Conservation (phyloP, 768 basidiomycete species). For the Phaeolepiota aurea region DNA sequence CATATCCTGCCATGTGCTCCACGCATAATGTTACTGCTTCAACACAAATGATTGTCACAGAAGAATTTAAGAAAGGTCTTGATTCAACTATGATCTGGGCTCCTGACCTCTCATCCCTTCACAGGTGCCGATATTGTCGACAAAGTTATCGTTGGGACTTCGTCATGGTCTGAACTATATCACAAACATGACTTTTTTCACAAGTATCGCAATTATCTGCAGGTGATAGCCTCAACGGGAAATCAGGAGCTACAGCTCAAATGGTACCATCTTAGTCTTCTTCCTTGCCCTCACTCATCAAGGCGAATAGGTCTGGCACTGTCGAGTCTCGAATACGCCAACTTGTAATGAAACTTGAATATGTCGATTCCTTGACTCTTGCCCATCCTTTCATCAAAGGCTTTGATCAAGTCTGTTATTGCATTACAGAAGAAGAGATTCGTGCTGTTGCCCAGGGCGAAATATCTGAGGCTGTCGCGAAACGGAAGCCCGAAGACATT, state of each 20-base stretch:
- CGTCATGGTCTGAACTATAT: constrained; percentile 91
- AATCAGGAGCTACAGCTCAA: constrained; percentile 82
- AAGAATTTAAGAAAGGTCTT: constrained; percentile 88
- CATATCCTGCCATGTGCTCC: constrained; percentile 98
- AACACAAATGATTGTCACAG: constrained; percentile 92
- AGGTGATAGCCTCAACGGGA: constrained; percentile 89
- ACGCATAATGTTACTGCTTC: constrained; percentile 97
- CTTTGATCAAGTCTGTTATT: constrained; percentile 82
- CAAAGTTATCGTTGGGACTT: constrained; percentile 77
- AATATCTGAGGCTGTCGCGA: constrained; percentile 60
- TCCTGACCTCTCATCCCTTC: constrained; percentile 7
- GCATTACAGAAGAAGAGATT: constrained; percentile 81
- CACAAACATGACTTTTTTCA: constrained; percentile 94
- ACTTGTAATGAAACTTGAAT: constrained; percentile 96
- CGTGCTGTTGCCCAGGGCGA: constrained; percentile 85
- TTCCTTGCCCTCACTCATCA: background rate
- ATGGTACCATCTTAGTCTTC: constrained; percentile 65
- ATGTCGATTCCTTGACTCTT: constrained; percentile 82
- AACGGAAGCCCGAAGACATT: constrained; percentile 71
- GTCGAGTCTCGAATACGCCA: constrained; percentile 95
- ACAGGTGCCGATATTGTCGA: constrained; percentile 90
- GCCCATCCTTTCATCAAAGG: constrained; percentile 96
- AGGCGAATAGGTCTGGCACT: constrained; percentile 63
- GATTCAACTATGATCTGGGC: background rate
- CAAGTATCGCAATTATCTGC: constrained; percentile 93